Conservation (phyloP, 2,329 filamentous ascomycete genomes). For the Hypomyces perniciosus region DNA sequence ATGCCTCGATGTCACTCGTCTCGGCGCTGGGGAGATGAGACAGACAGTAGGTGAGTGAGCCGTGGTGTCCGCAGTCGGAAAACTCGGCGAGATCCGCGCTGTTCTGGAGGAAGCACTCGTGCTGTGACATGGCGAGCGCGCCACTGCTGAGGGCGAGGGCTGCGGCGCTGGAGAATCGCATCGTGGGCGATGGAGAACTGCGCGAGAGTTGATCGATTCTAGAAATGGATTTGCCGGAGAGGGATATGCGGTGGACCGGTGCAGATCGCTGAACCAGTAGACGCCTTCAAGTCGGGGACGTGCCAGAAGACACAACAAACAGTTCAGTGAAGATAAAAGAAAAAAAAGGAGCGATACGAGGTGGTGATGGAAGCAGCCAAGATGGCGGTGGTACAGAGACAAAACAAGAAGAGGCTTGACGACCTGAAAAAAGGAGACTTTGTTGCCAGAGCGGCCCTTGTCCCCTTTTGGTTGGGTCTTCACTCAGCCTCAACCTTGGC, state of each 20-base stretch:
- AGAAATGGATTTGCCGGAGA: neutral
- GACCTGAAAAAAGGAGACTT: constrained; percentile 10
- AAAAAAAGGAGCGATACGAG: neutral
- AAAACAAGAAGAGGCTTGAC: constrained; percentile 3
- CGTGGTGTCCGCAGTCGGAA: constrained; percentile 39
- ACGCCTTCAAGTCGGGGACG: neutral
- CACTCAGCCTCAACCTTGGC: constrained; percentile 12
- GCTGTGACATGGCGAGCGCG: constrained; percentile 25
- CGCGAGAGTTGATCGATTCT: neutral
- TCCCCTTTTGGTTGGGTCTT: constrained; percentile 12
- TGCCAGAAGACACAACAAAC: neutral
- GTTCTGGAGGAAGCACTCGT: constrained; percentile 36
- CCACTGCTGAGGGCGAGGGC: constrained; percentile 29
- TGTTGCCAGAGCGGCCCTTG: constrained; percentile 7
- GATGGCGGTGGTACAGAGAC: constrained; percentile 3
- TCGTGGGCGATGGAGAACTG: constrained; percentile 1
- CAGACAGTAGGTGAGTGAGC: constrained; percentile 39
- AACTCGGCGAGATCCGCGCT: constrained; percentile 33
- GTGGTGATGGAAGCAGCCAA: neutral
- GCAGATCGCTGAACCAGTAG: neutral
- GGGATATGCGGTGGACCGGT: neutral
- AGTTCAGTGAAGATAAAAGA: neutral
- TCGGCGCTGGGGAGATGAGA: constrained; percentile 25
- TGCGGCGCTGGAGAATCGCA: constrained; percentile 10
- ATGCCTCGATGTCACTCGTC: constrained; percentile 31